Percentiles rank a stretch among this genome's conserved stretches.
These are phyloP conservation scores for Arctostaphylos glauca DNA, from an alignment of 148 eudicot species.

Conservation along the genomic window DNA sequence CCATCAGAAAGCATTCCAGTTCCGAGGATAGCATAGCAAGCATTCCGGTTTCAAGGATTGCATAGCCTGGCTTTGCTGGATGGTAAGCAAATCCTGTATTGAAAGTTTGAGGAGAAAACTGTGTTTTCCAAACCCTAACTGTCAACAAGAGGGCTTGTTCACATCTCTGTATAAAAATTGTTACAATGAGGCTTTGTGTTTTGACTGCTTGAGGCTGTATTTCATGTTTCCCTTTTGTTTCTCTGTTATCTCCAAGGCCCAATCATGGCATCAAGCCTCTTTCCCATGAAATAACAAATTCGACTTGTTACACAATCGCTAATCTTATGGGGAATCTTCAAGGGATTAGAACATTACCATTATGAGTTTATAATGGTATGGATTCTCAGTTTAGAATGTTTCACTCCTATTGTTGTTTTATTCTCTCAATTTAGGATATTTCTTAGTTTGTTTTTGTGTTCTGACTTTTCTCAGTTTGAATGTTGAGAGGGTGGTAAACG, in stretches of 20 bases:
- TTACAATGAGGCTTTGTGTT: not conserved
- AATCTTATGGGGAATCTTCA: too few species aligned
- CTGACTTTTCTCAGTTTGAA: too few species aligned
- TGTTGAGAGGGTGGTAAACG: too few species aligned
- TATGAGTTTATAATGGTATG: too few species aligned
- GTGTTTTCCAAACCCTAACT: not conserved
- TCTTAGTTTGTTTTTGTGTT: too few species aligned
- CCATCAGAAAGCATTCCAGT: slow-evolving; percentile 54
- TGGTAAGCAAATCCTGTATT: not conserved
- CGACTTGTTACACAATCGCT: too few species aligned
- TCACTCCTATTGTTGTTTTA: too few species aligned
- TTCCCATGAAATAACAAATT: too few species aligned
- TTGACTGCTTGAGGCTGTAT: too few species aligned
- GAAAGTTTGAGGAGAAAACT: not conserved
- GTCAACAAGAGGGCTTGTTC: not conserved
- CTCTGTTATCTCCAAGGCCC: not conserved
- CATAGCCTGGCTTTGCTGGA: slow-evolving; percentile 27
- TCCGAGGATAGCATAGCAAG: slow-evolving; percentile 51
- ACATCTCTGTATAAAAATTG: not conserved
- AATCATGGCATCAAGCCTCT: not conserved
- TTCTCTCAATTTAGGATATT: too few species aligned
- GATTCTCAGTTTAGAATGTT: too few species aligned
- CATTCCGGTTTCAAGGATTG: slow-evolving; percentile 53
- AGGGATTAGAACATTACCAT: too few species aligned
- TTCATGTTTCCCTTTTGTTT: not conserved